A percentile compares a stretch with the other conserved stretches of the same genome.
These are phyloP conservation scores for Gossypium gossypioides DNA, from an alignment of 441 rosid genomes.

Conservation along the genomic window DNA sequence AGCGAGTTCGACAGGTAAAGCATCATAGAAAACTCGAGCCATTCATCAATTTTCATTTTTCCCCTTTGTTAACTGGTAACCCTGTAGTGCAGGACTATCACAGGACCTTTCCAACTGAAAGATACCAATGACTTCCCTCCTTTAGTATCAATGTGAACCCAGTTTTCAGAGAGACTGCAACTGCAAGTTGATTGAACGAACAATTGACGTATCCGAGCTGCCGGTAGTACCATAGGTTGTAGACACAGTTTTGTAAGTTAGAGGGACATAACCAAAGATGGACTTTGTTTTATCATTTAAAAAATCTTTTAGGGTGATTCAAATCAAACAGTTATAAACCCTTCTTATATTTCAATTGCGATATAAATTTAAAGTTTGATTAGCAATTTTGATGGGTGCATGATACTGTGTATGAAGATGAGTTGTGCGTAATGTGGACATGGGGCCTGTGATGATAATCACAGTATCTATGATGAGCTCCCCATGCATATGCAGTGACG, in stretches of 20 bases:
- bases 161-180: background rate
- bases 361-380: background rate
- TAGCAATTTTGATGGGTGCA: background rate
- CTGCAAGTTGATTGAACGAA: background rate
- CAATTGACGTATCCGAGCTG: background rate
- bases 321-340: background rate
- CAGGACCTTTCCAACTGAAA: conserved; percentile 16
- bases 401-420: background rate
- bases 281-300: background rate
- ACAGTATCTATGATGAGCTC: background rate
- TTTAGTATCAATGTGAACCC: conserved; percentile 8
- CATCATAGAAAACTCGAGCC: background rate
- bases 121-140: conserved; percentile 32
- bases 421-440: background rate
- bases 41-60: background rate
- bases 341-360: background rate
- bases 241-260: conserved; percentile 8
- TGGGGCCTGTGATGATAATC: background rate
- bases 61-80: conserved; percentile 1
- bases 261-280: background rate
- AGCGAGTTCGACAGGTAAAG: conserved; percentile 20
- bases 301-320: background rate
- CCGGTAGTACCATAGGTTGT: background rate
- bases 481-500: background rate
- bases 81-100: background rate